Base-by-base conservation (phyloP, 2,329 filamentous ascomycete species). In the Aspergillus sp. region DNA sequence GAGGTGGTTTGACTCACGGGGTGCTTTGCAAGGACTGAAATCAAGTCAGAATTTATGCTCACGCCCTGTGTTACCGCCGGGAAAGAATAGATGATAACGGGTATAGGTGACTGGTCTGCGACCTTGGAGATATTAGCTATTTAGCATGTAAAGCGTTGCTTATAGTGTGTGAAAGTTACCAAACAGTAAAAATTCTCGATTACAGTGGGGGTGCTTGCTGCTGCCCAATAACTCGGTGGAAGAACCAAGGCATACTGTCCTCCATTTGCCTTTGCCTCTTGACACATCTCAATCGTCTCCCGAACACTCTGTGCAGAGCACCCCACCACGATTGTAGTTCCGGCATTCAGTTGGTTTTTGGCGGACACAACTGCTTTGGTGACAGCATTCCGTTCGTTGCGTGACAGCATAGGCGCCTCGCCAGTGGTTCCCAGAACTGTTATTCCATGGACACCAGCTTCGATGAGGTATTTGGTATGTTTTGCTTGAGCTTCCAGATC, bases 231-330 rank as follows among this genome's bases (percentile, higher is more conserved):
- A 27, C 83, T 84, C 5, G 88, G 88, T n/a, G 88, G 87, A 37
- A 91, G 79, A 11, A 90, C 81, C 50, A 91, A 79, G 7, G 87
- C 87, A 66, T 87, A 89, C 74, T 90, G 85, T 63, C 86, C 88
- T 58, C 88, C 88, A 49, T 83, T 80, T 41, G 81, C 78, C 68
- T 82, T 82, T n/a, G 87, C 88, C 64, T 90, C 86, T 56, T 77
- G 73, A 73, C 87, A 90, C 56, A 85, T 78, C 60, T 84, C 78
- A 57, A 90, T 80, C 14, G 84, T 84, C 75, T 90, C 88, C 53
- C 85, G 79, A 15, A 85, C 88, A 55, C 86, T 88, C 68, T 89
- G 86, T 50, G 83, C 81, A 54, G 87, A 87, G 66, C 87, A 90
- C 27, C 89, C 88, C 27, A 31, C 27, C 27, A 11, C 27, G 27